Conservation (phyloP, 768 basidiomycete species). For the Macrolepiota dolichaula region DNA sequence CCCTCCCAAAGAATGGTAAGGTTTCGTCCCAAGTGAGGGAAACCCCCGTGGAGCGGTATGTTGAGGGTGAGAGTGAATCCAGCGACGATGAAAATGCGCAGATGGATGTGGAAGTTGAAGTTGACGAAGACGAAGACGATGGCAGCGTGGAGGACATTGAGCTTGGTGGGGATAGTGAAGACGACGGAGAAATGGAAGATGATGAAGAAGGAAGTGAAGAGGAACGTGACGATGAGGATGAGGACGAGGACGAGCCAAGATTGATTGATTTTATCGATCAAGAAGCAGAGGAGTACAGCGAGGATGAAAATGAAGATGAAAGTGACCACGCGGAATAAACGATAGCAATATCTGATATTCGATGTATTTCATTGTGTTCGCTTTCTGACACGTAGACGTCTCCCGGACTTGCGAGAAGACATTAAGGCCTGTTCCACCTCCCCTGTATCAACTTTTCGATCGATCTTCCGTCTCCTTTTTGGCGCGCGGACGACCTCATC, state of each 20-base stretch:
- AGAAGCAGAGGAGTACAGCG: slow-evolving; percentile 57
- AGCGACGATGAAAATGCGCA: slow-evolving; percentile 53
- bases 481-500: not conserved
- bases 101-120: slow-evolving; percentile 60
- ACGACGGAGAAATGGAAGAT: slow-evolving; percentile 45
- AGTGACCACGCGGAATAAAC: slow-evolving; percentile 27
- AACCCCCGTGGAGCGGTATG: slow-evolving; percentile 49
- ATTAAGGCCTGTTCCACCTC: not conserved
- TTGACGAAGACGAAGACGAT: slow-evolving; percentile 60
- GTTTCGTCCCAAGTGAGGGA: slow-evolving; percentile 26
- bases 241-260: slow-evolving; percentile 26
- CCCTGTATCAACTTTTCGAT: not conserved
- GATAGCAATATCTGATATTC: not conserved
- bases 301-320: slow-evolving; percentile 44
- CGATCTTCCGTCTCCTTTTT: not conserved
- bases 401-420: not conserved
- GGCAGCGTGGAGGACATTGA: slow-evolving; percentile 81
- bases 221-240: slow-evolving; percentile 40
- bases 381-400: not conserved
- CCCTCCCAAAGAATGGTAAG: slow-evolving; percentile 41
- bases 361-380: not conserved
- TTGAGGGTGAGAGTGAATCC: slow-evolving; percentile 75
- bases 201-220: slow-evolving; percentile 28
- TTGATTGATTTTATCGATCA: slow-evolving; percentile 59
- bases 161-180: slow-evolving; percentile 59